A percentile compares a stretch with the other conserved stretches of the same genome.
phyloP scores from a whole-genome alignment of 306 rosid genomes.

The Prunus salicina region DNA sequence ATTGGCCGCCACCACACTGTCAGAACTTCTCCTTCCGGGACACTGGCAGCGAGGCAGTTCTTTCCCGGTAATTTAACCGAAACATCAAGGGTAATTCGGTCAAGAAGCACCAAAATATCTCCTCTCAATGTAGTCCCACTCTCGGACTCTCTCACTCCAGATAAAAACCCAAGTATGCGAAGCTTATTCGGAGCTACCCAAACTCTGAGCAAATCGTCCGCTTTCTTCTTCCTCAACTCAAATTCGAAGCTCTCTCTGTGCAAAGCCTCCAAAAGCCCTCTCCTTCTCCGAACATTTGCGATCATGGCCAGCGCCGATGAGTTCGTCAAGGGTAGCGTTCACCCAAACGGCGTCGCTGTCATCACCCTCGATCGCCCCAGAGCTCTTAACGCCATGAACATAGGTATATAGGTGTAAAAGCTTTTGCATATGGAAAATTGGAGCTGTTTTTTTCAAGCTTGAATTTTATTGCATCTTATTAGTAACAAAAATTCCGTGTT shows the following conservation, averaged over 20 bases:
- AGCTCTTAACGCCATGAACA: slow-evolving; percentile 97
- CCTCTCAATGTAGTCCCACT: too few species aligned
- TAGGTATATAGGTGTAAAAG: slow-evolving; percentile 39
- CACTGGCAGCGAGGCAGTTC: background rate
- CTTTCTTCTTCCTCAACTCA: background rate
- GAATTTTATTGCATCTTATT: background rate
- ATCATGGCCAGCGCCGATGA: slow-evolving; percentile 70
- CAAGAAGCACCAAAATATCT: too few species aligned
- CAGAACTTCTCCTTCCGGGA: background rate
- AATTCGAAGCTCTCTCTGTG: slow-evolving; percentile 17
- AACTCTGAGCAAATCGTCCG: slow-evolving; percentile 27
- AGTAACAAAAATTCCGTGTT: background rate
- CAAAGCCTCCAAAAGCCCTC: slow-evolving; percentile 22
- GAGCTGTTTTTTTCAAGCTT: background rate
- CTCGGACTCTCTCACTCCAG: background rate
- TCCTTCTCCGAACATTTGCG: slow-evolving; percentile 46
- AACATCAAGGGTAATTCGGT: background rate
- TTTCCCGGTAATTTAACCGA: background rate
- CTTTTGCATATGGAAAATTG: background rate
- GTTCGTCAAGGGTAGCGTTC: slow-evolving; percentile 70
- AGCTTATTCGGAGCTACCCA: slow-evolving; percentile 40
- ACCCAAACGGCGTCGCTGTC: slow-evolving; percentile 83
- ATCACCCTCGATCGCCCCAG: slow-evolving; percentile 95
- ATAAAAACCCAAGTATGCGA: slow-evolving; percentile 36
- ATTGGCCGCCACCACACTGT: background rate